phyloP scores from a whole-genome alignment of 768 basidiomycete species.

The Russula emetica region DNA sequence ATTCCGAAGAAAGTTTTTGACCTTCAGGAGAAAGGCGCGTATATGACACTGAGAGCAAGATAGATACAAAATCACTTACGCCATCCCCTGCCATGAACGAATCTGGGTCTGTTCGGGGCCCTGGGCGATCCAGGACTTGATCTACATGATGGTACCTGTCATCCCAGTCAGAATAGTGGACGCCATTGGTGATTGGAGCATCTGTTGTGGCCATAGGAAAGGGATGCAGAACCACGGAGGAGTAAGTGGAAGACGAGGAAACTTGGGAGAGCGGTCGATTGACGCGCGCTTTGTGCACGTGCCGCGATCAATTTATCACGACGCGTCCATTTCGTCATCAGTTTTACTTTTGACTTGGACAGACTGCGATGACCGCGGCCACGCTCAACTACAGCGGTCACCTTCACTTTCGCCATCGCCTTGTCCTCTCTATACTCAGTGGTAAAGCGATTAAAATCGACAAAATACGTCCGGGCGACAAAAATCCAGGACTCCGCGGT shows the following conservation, averaged over 20 bases:
- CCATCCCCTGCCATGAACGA: conserved; percentile 77
- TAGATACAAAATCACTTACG: conserved; percentile 42
- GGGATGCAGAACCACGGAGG: background rate
- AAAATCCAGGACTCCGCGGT: conserved; percentile 94
- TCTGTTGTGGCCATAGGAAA: conserved; percentile 7
- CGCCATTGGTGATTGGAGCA: conserved; percentile 35
- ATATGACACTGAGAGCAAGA: conserved; percentile 1
- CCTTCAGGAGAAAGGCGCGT: conserved; percentile 42
- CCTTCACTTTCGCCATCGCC: conserved; percentile 73
- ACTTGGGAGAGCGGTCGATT: background rate
- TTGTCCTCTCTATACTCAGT: conserved; percentile 86
- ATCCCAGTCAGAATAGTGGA: conserved; percentile 44
- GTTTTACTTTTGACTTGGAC: background rate
- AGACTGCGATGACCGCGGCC: background rate
- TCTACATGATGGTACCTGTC: conserved; percentile 79
- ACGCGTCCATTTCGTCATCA: conserved; percentile 20
- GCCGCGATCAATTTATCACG: conserved; percentile 7
- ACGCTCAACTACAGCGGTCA: conserved; percentile 69
- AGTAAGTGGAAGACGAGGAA: background rate
- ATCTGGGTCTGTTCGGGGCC: conserved; percentile 79
- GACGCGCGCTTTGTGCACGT: background rate
- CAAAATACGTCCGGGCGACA: conserved; percentile 85
- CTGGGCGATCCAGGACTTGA: conserved; percentile 77
- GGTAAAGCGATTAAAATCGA: conserved; percentile 82
- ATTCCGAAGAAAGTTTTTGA: conserved; percentile 79